Evolutionary conservation across 176 grass and related monocot genomes (phyloP).

Genomic region (Oryza longistaminata): DNA sequence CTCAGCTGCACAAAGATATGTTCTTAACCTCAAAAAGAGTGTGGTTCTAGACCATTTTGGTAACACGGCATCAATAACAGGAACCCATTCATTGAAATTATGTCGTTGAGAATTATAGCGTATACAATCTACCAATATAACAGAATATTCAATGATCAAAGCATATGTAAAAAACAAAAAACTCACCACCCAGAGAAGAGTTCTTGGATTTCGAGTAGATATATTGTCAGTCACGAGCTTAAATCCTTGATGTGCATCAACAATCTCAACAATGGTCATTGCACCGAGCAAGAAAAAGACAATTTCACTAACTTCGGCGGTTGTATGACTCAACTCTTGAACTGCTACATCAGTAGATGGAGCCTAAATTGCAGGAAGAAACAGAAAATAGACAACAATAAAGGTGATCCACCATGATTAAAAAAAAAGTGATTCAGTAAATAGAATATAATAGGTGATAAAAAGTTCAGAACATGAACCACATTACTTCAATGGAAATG

Average conservation of each 20-base stretch:
- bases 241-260: slow-evolving; percentile 99
- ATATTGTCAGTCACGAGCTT: slow-evolving; percentile 97
- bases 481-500: neutral
- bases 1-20: neutral
- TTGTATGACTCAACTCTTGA: slow-evolving; percentile 71
- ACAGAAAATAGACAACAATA: slow-evolving; percentile 25
- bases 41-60: neutral
- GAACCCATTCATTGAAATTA: slow-evolving; percentile 11
- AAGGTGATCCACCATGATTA: neutral
- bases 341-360: slow-evolving; percentile 80
- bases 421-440: neutral
- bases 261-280: slow-evolving; percentile 99
- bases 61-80: neutral
- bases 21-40: neutral
- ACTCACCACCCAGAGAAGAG: slow-evolving; percentile 97
- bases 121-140: slow-evolving; percentile 8
- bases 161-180: neutral
- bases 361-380: slow-evolving; percentile 59
- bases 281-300: slow-evolving; percentile 98
- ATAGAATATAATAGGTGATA: slow-evolving; percentile 21
- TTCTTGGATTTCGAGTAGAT: slow-evolving; percentile 80
- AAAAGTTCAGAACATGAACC: slow-evolving; percentile 13
- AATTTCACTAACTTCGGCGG: slow-evolving; percentile 94
- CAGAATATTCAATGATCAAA: neutral
- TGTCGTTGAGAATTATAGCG: neutral